Evolutionary conservation across 768 basidiomycete genomes (phyloP).

Genomic region (Myochromella boudieri): DNA sequence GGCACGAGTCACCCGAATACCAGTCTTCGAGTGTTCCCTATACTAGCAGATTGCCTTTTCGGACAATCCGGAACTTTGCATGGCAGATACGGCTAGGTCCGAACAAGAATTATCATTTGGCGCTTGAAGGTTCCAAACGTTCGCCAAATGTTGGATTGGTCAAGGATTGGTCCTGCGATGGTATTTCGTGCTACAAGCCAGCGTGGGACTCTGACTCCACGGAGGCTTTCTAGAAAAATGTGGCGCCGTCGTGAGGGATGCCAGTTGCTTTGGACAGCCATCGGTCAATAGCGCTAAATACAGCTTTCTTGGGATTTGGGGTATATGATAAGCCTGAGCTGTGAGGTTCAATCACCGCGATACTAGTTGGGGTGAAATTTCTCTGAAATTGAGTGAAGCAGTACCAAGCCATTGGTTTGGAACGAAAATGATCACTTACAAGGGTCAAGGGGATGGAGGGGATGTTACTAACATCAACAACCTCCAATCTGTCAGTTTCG

Average conservation of each 20-base stretch:
- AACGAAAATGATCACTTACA: conserved; percentile 2
- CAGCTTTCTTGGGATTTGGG: background rate
- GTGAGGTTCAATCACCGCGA: conserved; percentile 27
- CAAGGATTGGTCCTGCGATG: too few relatives aligned
- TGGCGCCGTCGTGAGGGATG: conserved; percentile 25
- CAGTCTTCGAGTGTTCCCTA: conserved; percentile 42
- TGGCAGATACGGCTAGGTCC: conserved; percentile 52
- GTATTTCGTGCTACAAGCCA: conserved; percentile 21
- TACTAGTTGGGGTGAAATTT: conserved; percentile 12
- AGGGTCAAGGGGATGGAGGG: conserved; percentile 1
- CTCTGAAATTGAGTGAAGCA: conserved; percentile 10
- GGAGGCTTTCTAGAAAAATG: conserved; percentile 31
- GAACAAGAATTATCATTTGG: conserved; percentile 33
- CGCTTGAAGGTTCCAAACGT: conserved; percentile 36
- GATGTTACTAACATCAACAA: conserved; percentile 5
- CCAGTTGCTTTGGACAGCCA: conserved; percentile 8
- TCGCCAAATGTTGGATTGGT: conserved; percentile 30
- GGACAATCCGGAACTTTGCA: conserved; percentile 45
- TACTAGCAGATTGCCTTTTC: conserved; percentile 42
- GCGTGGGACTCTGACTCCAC: conserved; percentile 21
- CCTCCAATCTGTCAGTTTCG: conserved; percentile 18
- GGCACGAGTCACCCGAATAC: conserved; percentile 43
- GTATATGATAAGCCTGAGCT: conserved; percentile 8
- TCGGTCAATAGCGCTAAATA: conserved; percentile 13
- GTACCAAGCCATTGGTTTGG: conserved; percentile 6